Evolutionary conservation across 768 basidiomycete species (phyloP).

Genomic region (Vararia minispora): DNA sequence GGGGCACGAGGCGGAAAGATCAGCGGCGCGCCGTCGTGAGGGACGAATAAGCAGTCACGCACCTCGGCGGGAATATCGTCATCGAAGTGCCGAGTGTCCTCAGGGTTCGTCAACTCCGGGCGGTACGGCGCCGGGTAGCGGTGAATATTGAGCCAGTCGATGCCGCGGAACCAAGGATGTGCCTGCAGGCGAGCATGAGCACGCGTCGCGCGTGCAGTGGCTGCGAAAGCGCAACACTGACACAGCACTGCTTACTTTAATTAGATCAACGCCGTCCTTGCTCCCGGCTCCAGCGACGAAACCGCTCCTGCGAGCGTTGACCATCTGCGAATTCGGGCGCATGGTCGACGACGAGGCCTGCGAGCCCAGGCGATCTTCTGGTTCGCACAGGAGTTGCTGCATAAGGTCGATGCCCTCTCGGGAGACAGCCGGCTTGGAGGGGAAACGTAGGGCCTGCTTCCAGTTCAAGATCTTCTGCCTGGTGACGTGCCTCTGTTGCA

Average conservation of each 20-base stretch:
- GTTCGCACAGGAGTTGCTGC: conserved; percentile 85
- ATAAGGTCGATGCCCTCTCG: conserved; percentile 83
- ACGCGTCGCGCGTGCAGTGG: conserved; percentile 8
- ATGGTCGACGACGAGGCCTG: conserved; percentile 55
- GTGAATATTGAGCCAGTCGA: conserved; percentile 87
- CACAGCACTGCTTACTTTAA: conserved; percentile 49
- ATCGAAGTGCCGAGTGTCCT: conserved; percentile 93
- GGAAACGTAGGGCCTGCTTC: conserved; percentile 83
- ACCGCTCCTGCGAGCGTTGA: conserved; percentile 64
- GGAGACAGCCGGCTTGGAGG: conserved; percentile 72
- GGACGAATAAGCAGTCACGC: no score
- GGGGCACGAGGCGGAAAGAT: no score
- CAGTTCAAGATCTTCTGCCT: conserved; percentile 97
- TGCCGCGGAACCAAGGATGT: conserved; percentile 85
- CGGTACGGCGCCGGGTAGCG: conserved; percentile 77
- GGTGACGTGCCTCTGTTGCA: conserved; percentile 73
- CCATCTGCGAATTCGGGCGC: conserved; percentile 68
- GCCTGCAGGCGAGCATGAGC: conserved; percentile 29
- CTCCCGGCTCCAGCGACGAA: conserved; percentile 45
- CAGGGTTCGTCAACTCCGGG: conserved; percentile 70
- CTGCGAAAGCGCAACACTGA: conserved; percentile 4
- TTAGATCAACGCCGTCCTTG: conserved; percentile 78
- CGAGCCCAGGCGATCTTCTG: conserved; percentile 86
- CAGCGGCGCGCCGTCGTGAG: neutral
- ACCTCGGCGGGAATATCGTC: conserved; percentile 90